Conservation (phyloP, 2,329 filamentous ascomycete genomes). For the Sordariomycetes sp. region DNA sequence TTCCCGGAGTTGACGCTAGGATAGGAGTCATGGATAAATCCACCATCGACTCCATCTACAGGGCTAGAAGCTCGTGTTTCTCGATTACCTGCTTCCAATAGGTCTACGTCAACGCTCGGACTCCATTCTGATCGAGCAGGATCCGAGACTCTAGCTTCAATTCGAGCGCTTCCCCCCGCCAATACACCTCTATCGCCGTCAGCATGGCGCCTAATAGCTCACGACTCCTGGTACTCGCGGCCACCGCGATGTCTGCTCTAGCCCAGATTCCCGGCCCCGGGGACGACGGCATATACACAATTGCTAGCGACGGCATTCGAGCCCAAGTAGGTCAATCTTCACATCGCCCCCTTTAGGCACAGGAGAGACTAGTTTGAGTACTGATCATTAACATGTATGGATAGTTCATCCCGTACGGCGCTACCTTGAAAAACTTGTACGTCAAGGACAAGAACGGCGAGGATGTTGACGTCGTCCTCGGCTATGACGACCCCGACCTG, state of each 20-base stretch:
- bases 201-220: neutral
- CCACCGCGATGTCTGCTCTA: neutral
- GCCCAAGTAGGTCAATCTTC: slow-evolving; percentile 26
- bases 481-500: slow-evolving; percentile 45
- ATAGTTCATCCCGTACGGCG: slow-evolving; percentile 44
- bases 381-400: neutral
- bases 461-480: slow-evolving; percentile 49
- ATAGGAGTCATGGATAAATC: neutral
- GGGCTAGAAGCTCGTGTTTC: neutral
- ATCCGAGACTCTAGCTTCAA: neutral
- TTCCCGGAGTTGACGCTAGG: neutral
- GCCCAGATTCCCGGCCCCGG: slow-evolving; percentile 10
- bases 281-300: slow-evolving; percentile 19
- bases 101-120: neutral
- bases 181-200: neutral
- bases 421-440: slow-evolving; percentile 48
- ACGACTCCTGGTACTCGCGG: neutral
- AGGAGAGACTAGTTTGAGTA: neutral
- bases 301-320: slow-evolving; percentile 18
- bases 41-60: neutral
- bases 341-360: neutral
- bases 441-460: slow-evolving; percentile 48
- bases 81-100: neutral
- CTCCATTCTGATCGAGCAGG: neutral
- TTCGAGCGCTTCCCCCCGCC: neutral